These are phyloP conservation scores for Salix dunnii DNA, from an alignment of 345 rosid species.

Conservation along the genomic window DNA sequence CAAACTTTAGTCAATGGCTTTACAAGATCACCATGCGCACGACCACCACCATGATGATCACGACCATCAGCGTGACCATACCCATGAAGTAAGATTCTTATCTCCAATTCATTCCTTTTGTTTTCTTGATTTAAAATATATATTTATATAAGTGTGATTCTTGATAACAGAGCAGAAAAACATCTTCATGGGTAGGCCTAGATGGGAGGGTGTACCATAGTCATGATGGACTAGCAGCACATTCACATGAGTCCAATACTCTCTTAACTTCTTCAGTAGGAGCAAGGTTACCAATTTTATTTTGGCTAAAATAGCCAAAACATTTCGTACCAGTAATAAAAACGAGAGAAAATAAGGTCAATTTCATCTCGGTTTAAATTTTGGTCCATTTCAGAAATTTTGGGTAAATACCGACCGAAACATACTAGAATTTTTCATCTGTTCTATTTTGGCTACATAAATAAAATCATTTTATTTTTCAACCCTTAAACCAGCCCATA, in stretches of 20 bases:
- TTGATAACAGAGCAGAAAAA: constrained; percentile 20
- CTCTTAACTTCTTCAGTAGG: constrained; percentile 90
- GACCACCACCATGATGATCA: constrained; percentile 15
- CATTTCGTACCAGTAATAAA: too few relatives aligned
- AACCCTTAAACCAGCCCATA: too few relatives aligned
- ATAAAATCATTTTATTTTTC: too few relatives aligned
- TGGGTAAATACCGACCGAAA: too few relatives aligned
- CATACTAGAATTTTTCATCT: too few relatives aligned
- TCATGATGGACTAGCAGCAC: constrained; percentile 98
- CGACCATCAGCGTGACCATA: constrained; percentile 24
- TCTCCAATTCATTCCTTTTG: neutral
- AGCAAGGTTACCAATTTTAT: too few relatives aligned
- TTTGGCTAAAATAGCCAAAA: too few relatives aligned
- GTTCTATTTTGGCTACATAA: too few relatives aligned
- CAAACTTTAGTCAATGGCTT: constrained; percentile 2
- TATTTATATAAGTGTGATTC: neutral
- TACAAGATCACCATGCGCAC: neutral
- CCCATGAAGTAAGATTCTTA: constrained; percentile 31
- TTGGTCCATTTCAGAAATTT: too few relatives aligned
- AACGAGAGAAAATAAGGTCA: too few relatives aligned
- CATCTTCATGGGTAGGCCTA: constrained; percentile 58
- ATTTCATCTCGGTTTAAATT: too few relatives aligned
- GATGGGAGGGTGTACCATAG: constrained; percentile 86
- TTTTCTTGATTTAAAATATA: neutral
- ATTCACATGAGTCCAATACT: constrained; percentile 95